These are phyloP conservation scores for Hirschioporus abietinus DNA, from an alignment of 768 basidiomycete species.

Conservation along the genomic window DNA sequence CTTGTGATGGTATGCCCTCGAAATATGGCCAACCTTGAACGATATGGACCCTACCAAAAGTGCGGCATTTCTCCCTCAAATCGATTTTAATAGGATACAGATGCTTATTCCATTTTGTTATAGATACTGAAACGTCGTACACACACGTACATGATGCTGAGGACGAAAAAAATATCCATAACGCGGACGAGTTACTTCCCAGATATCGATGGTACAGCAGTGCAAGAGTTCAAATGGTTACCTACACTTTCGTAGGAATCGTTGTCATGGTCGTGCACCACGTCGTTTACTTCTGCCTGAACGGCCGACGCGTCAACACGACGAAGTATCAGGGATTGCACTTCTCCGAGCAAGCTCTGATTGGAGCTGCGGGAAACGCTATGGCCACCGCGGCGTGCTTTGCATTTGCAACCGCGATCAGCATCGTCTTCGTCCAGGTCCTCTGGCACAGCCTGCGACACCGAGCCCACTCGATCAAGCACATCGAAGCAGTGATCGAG, in stretches of 20 bases:
- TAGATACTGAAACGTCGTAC: not conserved
- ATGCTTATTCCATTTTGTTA: not conserved
- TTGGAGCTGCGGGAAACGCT: not conserved
- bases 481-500: not conserved
- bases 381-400: not conserved
- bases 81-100: not conserved
- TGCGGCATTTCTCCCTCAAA: not conserved
- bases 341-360: not conserved
- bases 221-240: not conserved
- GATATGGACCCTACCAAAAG: not conserved
- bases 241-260: not conserved
- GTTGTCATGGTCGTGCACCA: not conserved
- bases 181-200: not conserved
- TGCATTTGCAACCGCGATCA: not conserved
- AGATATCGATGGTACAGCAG: not conserved
- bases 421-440: not conserved
- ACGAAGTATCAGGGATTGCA: not conserved
- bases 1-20: not conserved
- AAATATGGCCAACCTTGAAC: not conserved
- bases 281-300: not conserved
- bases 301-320: not conserved
- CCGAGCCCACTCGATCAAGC: not conserved
- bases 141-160: too few relatives aligned
- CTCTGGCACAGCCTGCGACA: not conserved
- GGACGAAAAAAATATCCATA: not conserved